These are phyloP conservation scores for Intubia oerlemansii DNA, from an alignment of 2,329 filamentous ascomycete species.

Conservation along the genomic window DNA sequence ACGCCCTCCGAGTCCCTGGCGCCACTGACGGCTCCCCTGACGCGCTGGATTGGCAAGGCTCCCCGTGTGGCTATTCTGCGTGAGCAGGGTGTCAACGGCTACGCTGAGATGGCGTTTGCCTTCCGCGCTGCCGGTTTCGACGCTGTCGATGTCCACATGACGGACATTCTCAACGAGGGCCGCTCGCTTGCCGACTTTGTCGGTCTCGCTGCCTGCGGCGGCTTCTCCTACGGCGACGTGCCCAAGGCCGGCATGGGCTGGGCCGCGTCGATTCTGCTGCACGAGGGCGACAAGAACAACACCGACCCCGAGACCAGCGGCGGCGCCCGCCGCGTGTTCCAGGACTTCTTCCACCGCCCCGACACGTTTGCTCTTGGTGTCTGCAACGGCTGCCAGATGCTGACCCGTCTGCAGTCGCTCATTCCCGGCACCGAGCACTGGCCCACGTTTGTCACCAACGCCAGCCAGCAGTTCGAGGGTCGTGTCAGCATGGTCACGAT, in stretches of 20 bases:
- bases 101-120: constrained; percentile 95
- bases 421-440: constrained; percentile 70
- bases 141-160: constrained; percentile 91
- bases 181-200: constrained; percentile 65
- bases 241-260: constrained; percentile 91
- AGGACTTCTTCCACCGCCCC: constrained; percentile 63
- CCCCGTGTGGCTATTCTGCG: constrained; percentile 79
- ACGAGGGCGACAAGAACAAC: constrained; percentile 44
- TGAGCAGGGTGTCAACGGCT: constrained; percentile 87
- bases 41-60: constrained; percentile 29
- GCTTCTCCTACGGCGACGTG: constrained; percentile 67
- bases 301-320: too few relatives aligned
- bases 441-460: constrained; percentile 74
- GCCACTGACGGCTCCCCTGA: constrained; percentile 42
- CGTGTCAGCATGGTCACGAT: constrained; percentile 68
- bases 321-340: constrained; percentile 58
- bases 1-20: constrained; percentile 58
- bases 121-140: constrained; percentile 85
- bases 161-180: constrained; percentile 62
- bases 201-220: constrained; percentile 84
- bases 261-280: constrained; percentile 82
- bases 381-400: constrained; percentile 95
- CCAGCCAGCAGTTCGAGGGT: constrained; percentile 75
- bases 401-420: constrained; percentile 60
- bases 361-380: constrained; percentile 89